A percentile compares a stretch with the other conserved stretches of the same genome.
phyloP scores from a whole-genome alignment of 495 filamentous ascomycete genomes.

The Gamarada debralockiae region DNA sequence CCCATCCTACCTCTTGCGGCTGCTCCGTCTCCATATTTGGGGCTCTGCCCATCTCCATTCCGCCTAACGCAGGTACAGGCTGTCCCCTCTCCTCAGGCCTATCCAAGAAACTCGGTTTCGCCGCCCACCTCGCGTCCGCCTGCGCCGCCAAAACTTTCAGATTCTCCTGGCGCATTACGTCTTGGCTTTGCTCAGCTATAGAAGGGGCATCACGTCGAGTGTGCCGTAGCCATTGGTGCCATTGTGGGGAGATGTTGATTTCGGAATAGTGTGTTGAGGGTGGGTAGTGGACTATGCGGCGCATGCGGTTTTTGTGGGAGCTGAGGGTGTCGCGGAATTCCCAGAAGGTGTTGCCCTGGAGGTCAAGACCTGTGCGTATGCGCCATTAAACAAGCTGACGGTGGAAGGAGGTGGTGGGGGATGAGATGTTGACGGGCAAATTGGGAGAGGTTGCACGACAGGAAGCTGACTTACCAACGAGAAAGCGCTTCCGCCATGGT shows the following conservation, averaged over 20 bases:
- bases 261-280: constrained; percentile 61
- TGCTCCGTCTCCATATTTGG: background rate
- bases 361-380: constrained; percentile 63
- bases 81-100: constrained; percentile 42
- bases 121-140: constrained; percentile 84
- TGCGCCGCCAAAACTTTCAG: constrained; percentile 71
- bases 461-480: constrained; percentile 58
- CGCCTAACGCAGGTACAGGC: constrained; percentile 23
- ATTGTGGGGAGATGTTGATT: constrained; percentile 63
- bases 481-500: constrained; percentile 81
- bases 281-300: constrained; percentile 67
- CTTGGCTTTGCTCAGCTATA: constrained; percentile 68
- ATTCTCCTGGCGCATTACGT: constrained; percentile 60
- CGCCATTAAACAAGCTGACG: no score
- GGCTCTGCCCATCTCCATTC: background rate
- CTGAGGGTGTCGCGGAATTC: constrained; percentile 71
- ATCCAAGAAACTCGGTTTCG: constrained; percentile 61
- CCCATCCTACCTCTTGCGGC: background rate
- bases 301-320: constrained; percentile 41
- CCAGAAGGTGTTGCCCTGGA: constrained; percentile 91
- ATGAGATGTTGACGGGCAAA: background rate
- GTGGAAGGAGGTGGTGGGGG: background rate
- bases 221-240: constrained; percentile 96
- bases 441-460: background rate
- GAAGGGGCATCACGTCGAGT: constrained; percentile 67